These are phyloP conservation scores for Penicillium sp. DNA, from an alignment of 2,329 filamentous ascomycete species.

Conservation along the genomic window DNA sequence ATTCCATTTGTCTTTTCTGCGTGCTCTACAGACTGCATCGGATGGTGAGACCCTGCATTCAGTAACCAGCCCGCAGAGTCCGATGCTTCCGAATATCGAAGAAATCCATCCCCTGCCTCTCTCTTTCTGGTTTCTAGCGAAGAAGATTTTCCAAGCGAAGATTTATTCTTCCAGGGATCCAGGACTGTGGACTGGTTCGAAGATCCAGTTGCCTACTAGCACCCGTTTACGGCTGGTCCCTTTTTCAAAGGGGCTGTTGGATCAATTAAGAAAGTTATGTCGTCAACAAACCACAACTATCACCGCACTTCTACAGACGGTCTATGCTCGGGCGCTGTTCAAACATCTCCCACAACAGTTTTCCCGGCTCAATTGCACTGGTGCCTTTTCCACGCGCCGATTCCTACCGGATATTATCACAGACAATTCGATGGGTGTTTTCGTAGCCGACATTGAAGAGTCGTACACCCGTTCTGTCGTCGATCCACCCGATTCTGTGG, in stretches of 20 bases:
- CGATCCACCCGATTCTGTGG: not conserved
- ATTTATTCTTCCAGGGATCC: constrained; percentile 33
- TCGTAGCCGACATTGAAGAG: constrained; percentile 40
- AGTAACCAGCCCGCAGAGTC: constrained; percentile 28
- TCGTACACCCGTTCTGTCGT: constrained; percentile 30
- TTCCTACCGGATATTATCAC: constrained; percentile 41
- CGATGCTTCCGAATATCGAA: constrained; percentile 48
- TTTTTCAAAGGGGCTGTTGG: constrained; percentile 36
- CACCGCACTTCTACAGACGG: constrained; percentile 45
- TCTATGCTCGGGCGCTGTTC: constrained; percentile 46
- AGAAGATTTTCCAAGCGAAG: constrained; percentile 37
- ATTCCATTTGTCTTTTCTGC: constrained; percentile 50
- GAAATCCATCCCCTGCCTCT: constrained; percentile 45
- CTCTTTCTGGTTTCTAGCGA: constrained; percentile 40
- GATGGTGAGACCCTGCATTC: constrained; percentile 23
- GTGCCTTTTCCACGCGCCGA: constrained; percentile 44
- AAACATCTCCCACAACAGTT: constrained; percentile 32
- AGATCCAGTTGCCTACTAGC: constrained; percentile 26
- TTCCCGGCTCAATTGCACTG: constrained; percentile 35
- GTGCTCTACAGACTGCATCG: constrained; percentile 34
- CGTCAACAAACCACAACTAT: constrained; percentile 46
- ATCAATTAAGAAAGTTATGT: constrained; percentile 36
- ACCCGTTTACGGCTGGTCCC: constrained; percentile 37
- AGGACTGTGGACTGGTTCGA: constrained; percentile 43
- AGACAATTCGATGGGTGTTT: constrained; percentile 44